phyloP scores from a whole-genome alignment of 2,329 filamentous ascomycete species.

The Aspergillus ibericus region DNA sequence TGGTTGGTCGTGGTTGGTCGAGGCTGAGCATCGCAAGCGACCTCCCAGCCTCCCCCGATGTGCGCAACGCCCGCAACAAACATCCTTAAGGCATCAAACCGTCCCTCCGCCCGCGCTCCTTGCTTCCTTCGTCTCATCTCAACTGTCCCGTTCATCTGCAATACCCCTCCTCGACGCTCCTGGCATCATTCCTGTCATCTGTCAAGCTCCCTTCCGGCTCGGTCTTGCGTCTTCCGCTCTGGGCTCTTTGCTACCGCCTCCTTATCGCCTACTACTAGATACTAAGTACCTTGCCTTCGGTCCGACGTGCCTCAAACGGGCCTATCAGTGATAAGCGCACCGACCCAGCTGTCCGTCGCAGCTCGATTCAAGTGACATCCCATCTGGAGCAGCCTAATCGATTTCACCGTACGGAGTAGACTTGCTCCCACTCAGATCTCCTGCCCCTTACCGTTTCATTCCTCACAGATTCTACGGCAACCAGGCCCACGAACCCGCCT shows the following conservation, averaged over 20 bases:
- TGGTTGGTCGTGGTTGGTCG: slow-evolving; percentile 21
- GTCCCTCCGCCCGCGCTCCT: slow-evolving; percentile 15
- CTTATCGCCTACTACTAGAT: slow-evolving; percentile 3
- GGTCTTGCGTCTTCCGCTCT: neutral
- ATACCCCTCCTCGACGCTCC: slow-evolving; percentile 1
- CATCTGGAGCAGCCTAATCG: neutral
- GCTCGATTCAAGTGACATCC: neutral
- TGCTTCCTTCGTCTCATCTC: slow-evolving; percentile 17
- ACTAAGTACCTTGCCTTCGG: slow-evolving; percentile 3
- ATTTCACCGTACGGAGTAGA: neutral
- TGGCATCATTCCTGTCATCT: slow-evolving; percentile 15
- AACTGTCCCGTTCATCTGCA: slow-evolving; percentile 17
- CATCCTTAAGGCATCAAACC: slow-evolving; percentile 29
- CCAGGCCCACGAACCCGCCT: neutral
- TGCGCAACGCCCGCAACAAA: slow-evolving; percentile 22
- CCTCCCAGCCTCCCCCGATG: slow-evolving; percentile 24
- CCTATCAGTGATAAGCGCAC: slow-evolving; percentile 30
- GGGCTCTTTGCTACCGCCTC: slow-evolving; percentile 3
- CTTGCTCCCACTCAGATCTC: neutral
- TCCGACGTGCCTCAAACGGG: slow-evolving; percentile 19
- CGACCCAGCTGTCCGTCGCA: slow-evolving; percentile 7
- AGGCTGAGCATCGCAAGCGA: slow-evolving; percentile 18
- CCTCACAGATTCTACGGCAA: neutral
- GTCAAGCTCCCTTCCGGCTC: slow-evolving; percentile 1
- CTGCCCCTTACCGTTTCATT: neutral